Percentiles rank a stretch among this genome's conserved stretches.
Conservation (phyloP, 2,329 filamentous ascomycete species). For the Elsinoe perseae region DNA sequence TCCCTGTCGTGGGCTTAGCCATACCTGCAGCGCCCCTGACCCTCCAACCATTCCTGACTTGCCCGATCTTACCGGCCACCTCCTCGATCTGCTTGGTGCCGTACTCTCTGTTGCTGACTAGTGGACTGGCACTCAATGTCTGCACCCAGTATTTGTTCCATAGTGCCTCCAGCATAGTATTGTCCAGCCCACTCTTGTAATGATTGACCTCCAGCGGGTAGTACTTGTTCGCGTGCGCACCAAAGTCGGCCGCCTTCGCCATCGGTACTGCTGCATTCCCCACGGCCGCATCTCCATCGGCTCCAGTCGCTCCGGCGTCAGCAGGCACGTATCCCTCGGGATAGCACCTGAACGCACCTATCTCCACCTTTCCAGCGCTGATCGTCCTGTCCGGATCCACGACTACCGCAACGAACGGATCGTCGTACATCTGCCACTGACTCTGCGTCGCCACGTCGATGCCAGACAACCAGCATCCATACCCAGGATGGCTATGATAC, state of each 20-base stretch:
- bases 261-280: conserved; percentile 74
- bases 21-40: conserved; percentile 24
- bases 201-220: conserved; percentile 87
- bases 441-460: conserved; percentile 89
- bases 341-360: conserved; percentile 91
- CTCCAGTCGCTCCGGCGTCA: not conserved
- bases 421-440: conserved; percentile 75
- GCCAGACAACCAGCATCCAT: conserved; percentile 94
- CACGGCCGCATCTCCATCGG: conserved; percentile 38
- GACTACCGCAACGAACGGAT: conserved; percentile 91
- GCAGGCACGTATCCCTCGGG: conserved; percentile 61
- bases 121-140: conserved; percentile 81
- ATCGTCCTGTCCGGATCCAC: conserved; percentile 95
- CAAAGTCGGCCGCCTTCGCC: conserved; percentile 93
- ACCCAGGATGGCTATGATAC: conserved; percentile 97
- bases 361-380: conserved; percentile 89
- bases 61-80: conserved; percentile 68
- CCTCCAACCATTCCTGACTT: conserved; percentile 31
- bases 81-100: conserved; percentile 88
- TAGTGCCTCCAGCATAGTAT: conserved; percentile 73
- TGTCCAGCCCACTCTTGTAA: conserved; percentile 88
- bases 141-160: conserved; percentile 99
- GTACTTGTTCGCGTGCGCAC: conserved; percentile 82
- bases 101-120: conserved; percentile 89
- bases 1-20: conserved; percentile 18